Base-by-base conservation (phyloP, 2,329 filamentous ascomycete genomes). In the Trichoderma sp. region DNA sequence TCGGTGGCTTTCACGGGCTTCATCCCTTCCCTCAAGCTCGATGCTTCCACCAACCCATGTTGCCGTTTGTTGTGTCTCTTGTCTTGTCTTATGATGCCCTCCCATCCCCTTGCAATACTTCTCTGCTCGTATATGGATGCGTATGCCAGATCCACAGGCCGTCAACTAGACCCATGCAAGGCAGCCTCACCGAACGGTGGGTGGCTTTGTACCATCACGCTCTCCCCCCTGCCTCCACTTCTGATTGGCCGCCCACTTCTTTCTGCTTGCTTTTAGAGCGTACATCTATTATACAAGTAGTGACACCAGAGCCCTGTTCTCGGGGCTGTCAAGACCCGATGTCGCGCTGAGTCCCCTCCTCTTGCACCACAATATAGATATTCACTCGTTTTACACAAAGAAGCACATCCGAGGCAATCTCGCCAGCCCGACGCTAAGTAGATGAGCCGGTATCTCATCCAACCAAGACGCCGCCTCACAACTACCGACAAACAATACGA, bases 391-490 rank as follows among this genome's bases (percentile, higher is more conserved):
- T 39, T 51, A 16, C 63, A 52, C 63, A 66, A 66, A 32, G 26
- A 34, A 51, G 43, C 24, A 28, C 1, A 26, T 32, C 8, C 52
- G 26, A 26, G 55, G 21, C 37, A 39, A 21, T 60, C 52, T 32
- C 13, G 30, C 43, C 18, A 21, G 30, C 21, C 39, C 10, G 5
- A 11, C 24, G 18, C 32, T 55, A 56, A 43, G 49, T 54, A 52
- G 21, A 51, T 49, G 68, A 70, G 65, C 65, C 59, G 68, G 70
- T 30, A 56, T 59, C 70, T 54, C 54, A 26, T 68, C 55, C 46
- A 39, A 34, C 24, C 39, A 32, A 18, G 8, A 68, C 51, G 16
- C 49, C 21, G 28, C 30, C 54, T 64, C 64, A 52, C 30, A 64
- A 28, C 11, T 39, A 52, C 51, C 21, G 13, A 39, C 59, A 52